Base-by-base conservation (phyloP, 2,329 filamentous ascomycete genomes). In the Fonsecaea pugnacius region DNA sequence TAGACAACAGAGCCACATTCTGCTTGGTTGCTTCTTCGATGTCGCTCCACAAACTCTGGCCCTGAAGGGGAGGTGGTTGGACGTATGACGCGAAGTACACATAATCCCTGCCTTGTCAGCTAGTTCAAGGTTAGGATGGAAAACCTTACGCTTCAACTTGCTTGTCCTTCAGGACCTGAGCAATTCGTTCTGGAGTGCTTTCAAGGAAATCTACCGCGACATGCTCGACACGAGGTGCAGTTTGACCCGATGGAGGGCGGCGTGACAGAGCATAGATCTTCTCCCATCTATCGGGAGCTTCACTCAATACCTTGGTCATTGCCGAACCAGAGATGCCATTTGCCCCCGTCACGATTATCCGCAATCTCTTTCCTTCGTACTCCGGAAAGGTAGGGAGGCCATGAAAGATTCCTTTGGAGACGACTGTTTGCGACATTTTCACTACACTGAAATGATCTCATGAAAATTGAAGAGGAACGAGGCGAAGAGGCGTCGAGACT, bases 1-100 rank as follows among this genome's bases (percentile, higher is more conserved):
- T 84, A 5, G 54, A 48, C 48, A 58, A 35, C 53, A 53, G 55
- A 32, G 58, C 58, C 21, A 60, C 10, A 30, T 60, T 60, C 38
- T 62, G 59, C 36, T 35, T 46, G 36, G 59, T 62, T 16, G 59
- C 50, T 55, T 18, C 59, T 18, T 62, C 59, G 35, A 55, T 14
- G 16, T 56, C 59, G n/a, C 50, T 55, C 59, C 59, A 62, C 18
- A 62, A 30, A 27, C 24, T 62, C 35, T 36, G 21, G n/a, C 51
- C 51, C 21, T 55, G 24, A 24, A 52, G 53, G n/a, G 46, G 53
- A 36, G 59, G 61, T 76, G 72, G 1, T 77, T 77, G 67, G 84
- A 83, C 24, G 74, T 85, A 85, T 3, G 80, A 80, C 63, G 80
- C 84, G 74, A 83, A 85, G 72, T 84, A 84, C 9, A 83, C 75